Percentiles rank a stretch among this genome's conserved stretches.
phyloP scores from a whole-genome alignment of 1,284 basidiomycete genomes.

The Cryptococcus floricola region DNA sequence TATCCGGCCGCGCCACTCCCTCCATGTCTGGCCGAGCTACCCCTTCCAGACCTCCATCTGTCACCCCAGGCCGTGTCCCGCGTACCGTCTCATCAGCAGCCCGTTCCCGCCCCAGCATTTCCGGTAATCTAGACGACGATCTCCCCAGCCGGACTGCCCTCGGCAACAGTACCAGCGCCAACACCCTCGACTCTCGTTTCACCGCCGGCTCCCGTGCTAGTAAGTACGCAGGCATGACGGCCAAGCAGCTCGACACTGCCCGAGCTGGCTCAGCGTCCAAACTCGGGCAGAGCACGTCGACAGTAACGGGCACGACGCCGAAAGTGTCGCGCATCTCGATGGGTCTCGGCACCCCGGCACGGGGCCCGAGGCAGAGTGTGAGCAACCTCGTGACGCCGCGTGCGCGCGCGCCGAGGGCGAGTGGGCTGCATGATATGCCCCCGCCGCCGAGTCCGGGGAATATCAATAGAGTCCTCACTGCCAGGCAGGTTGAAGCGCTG shows the following conservation, averaged over 20 bases:
- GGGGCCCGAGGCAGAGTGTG: constrained; percentile 33
- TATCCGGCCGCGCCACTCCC: constrained; percentile 31
- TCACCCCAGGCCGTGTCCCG: constrained; percentile 22
- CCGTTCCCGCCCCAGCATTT: background rate
- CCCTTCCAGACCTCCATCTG: constrained; percentile 47
- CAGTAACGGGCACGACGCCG: constrained; percentile 25
- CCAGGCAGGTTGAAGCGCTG: constrained; percentile 41
- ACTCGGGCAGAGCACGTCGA: constrained; percentile 26
- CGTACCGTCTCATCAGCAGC: constrained; percentile 25
- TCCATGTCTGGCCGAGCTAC: constrained; percentile 55
- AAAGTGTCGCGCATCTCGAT: constrained; percentile 37
- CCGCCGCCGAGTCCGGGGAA: constrained; percentile 48
- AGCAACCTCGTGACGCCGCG: constrained; percentile 42
- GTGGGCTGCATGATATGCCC: constrained; percentile 41
- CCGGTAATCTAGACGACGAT: constrained; percentile 13
- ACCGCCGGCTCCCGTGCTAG: constrained; percentile 77
- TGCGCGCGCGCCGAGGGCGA: constrained; percentile 26
- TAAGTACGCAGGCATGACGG: constrained; percentile 69
- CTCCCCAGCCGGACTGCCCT: constrained; percentile 21
- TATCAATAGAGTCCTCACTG: constrained; percentile 18
- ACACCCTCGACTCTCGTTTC: constrained; percentile 52
- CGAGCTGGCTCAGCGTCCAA: constrained; percentile 21
- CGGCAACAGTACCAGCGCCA: constrained; percentile 35
- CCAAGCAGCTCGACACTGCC: constrained; percentile 64
- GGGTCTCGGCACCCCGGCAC: constrained; percentile 28